Conservation (phyloP, 2,329 filamentous ascomycete species). For the Arachnomyces sp. region DNA sequence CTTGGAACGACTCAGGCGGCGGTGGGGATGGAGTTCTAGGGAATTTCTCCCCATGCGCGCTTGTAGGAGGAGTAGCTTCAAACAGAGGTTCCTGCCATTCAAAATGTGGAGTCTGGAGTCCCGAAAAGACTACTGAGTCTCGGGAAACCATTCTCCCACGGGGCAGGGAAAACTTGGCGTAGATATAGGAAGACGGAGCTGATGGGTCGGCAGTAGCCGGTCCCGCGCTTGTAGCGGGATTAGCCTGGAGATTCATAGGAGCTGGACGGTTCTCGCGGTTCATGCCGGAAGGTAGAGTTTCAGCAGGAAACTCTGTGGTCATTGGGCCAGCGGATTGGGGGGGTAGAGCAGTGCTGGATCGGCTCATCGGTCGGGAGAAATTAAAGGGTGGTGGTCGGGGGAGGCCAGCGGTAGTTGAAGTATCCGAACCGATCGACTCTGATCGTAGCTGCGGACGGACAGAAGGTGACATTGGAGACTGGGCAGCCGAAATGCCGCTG, state of each 20-base stretch:
- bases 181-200: constrained; percentile 67
- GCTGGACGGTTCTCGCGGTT: constrained; percentile 18
- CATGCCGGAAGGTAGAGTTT: constrained; percentile 8
- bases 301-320: constrained; percentile 36
- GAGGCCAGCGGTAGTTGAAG: constrained; percentile 52
- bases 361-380: constrained; percentile 82
- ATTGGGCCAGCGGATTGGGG: constrained; percentile 20
- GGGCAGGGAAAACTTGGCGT: constrained; percentile 75
- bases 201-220: constrained; percentile 26
- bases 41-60: constrained; percentile 17
- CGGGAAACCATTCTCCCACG: constrained; percentile 72
- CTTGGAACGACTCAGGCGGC: constrained; percentile 11
- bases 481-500: constrained; percentile 52
- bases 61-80: constrained; percentile 29
- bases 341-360: constrained; percentile 35
- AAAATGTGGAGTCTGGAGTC: constrained; percentile 48
- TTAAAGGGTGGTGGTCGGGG: constrained; percentile 74
- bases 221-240: constrained; percentile 4
- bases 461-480: constrained; percentile 57
- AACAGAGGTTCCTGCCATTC: constrained; percentile 55
- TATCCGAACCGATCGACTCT: constrained; percentile 76
- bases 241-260: constrained; percentile 26
- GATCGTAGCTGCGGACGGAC: constrained; percentile 61
- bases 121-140: constrained; percentile 52
- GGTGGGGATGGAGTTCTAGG: constrained; percentile 26